Evolutionary conservation across 148 eudicot genomes (phyloP).

Genomic region (Spergularia bocconei): DNA sequence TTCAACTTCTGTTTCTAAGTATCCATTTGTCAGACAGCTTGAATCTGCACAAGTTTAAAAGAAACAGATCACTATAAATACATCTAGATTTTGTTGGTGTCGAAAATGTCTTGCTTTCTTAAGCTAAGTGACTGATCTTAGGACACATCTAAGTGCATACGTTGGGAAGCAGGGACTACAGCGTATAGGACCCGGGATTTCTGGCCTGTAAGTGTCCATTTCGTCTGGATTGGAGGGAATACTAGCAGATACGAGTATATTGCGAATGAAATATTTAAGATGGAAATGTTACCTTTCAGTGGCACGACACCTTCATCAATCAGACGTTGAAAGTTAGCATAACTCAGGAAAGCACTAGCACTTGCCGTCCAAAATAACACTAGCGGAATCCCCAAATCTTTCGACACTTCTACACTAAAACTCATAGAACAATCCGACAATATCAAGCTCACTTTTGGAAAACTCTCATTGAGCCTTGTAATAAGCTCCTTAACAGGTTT

Average conservation of each 20-base stretch:
- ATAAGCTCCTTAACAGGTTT: constrained; percentile 32
- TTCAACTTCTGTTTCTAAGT: constrained; percentile 32
- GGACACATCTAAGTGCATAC: no score
- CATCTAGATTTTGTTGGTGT: no score
- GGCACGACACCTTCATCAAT: constrained; percentile 22
- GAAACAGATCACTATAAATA: not conserved
- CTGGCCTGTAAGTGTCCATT: no score
- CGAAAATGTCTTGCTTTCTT: no score
- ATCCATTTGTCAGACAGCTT: constrained; percentile 38
- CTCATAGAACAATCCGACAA: constrained; percentile 34
- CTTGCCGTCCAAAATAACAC: constrained; percentile 40
- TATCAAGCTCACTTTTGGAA: constrained; percentile 32
- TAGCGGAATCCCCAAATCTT: constrained; percentile 32
- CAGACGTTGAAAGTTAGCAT: constrained; percentile 23
- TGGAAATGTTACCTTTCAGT: constrained; percentile 27
- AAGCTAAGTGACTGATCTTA: no score
- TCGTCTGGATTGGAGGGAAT: no score
- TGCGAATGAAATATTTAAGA: not conserved
- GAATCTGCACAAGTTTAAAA: constrained; percentile 27
- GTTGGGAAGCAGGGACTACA: no score
- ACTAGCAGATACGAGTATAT: no score
- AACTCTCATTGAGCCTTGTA: not conserved
- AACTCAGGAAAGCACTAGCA: constrained; percentile 30
- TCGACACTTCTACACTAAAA: constrained; percentile 30
- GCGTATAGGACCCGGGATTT: no score